Conservation (phyloP, 768 basidiomycete species). For the Tulasnella sp. region DNA sequence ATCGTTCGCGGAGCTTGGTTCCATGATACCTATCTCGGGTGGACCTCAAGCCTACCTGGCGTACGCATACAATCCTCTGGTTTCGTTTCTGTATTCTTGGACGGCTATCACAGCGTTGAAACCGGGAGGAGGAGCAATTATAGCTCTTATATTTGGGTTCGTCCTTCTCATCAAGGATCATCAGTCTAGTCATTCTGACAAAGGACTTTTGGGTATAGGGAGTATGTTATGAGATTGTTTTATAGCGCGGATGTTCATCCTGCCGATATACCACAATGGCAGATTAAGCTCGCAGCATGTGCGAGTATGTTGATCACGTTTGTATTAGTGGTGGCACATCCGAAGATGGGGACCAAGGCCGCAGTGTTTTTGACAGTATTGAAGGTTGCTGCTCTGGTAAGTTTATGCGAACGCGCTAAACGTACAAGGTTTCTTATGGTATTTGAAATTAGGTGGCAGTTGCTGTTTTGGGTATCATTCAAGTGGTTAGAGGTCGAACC, state of each 20-base stretch:
- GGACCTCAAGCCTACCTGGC: constrained; percentile 73
- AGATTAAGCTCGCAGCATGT: constrained; percentile 75
- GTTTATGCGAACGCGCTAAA: too few relatives aligned
- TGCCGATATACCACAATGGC: constrained; percentile 75
- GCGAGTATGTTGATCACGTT: constrained; percentile 60
- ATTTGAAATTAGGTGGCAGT: constrained; percentile 33
- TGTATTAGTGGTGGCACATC: constrained; percentile 62
- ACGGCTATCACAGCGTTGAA: constrained; percentile 81
- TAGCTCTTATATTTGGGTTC: constrained; percentile 67
- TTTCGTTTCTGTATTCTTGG: constrained; percentile 91
- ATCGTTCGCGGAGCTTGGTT: constrained; percentile 85
- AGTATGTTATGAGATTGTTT: constrained; percentile 85
- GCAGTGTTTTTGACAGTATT: constrained; percentile 78
- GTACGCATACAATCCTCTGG: constrained; percentile 75
- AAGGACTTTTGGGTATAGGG: constrained; percentile 29
- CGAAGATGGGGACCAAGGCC: constrained; percentile 63
- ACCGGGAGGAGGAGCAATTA: constrained; percentile 76
- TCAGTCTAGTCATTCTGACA: too few relatives aligned
- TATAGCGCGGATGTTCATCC: constrained; percentile 60
- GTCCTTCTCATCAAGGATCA: constrained; percentile 9
- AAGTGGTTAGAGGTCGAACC: constrained; percentile 54
- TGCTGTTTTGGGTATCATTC: constrained; percentile 64
- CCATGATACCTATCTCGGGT: constrained; percentile 67
- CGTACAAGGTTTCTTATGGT: too few relatives aligned
- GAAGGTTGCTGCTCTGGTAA: constrained; percentile 66